Evolutionary conservation across 768 basidiomycete species (phyloP).

Genomic region (Mycena amicta): DNA sequence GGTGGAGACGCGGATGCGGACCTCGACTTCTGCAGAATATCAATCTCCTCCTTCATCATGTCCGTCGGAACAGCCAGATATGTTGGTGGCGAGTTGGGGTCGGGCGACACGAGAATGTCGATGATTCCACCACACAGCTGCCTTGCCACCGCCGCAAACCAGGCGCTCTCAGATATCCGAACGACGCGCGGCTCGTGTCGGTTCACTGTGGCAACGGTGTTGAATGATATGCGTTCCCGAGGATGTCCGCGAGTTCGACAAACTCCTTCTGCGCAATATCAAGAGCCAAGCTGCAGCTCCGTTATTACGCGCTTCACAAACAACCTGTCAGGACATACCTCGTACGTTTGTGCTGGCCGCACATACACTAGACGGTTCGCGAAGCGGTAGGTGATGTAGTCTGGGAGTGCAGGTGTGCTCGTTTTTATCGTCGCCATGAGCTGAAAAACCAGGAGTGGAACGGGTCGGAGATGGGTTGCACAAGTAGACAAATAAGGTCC

Average conservation of each 20-base stretch:
- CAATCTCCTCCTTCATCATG: conserved; percentile 22
- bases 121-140: conserved; percentile 52
- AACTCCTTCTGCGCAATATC: conserved; percentile 54
- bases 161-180: conserved; percentile 55
- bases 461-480: too few relatives aligned
- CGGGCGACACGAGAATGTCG: conserved; percentile 42
- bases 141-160: conserved; percentile 44
- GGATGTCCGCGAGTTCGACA: conserved; percentile 38
- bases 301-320: not conserved
- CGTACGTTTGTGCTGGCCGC: conserved; percentile 42
- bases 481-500: too few relatives aligned
- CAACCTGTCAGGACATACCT: conserved; percentile 34
- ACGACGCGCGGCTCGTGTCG: conserved; percentile 36
- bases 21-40: conserved; percentile 24
- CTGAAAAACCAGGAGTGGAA: too few relatives aligned
- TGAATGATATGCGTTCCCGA: conserved; percentile 48
- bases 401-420: conserved; percentile 31
- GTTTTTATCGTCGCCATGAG: conserved; percentile 23
- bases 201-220: conserved; percentile 36
- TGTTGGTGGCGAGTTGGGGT: conserved; percentile 40
- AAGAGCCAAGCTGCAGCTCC: conserved; percentile 38
- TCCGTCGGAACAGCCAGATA: conserved; percentile 42
- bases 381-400: conserved; percentile 55
- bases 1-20: conserved; percentile 29
- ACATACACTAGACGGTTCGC: conserved; percentile 53